Percentiles rank a stretch among this genome's conserved stretches.
Evolutionary conservation across 345 rosid genomes (phyloP).

Genomic region (Pistacia atlantica): DNA sequence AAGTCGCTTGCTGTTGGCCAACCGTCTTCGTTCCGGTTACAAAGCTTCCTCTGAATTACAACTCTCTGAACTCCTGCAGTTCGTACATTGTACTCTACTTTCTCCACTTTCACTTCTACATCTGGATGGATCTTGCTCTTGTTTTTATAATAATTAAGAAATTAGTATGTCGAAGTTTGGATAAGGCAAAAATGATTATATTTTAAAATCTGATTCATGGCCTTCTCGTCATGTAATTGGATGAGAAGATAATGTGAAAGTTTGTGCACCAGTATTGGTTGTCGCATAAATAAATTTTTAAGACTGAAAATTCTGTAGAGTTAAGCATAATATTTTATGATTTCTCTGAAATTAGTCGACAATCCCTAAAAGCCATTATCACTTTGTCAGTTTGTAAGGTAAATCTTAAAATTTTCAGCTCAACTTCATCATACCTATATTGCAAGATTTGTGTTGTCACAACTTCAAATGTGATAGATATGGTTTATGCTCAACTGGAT

Average conservation of each 20-base stretch:
- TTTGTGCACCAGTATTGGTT: neutral
- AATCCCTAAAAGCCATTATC: too few relatives aligned
- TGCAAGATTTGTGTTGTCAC: neutral
- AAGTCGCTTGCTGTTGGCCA: constrained; percentile 65
- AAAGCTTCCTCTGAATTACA: constrained; percentile 59
- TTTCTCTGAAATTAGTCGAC: too few relatives aligned
- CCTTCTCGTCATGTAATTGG: neutral
- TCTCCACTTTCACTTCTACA: neutral
- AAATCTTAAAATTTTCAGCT: neutral
- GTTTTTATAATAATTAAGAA: neutral
- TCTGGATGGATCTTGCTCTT: neutral
- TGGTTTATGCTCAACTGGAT: neutral
- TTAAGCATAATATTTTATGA: too few relatives aligned
- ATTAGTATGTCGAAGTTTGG: neutral
- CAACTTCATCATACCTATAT: neutral
- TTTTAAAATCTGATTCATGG: too few relatives aligned
- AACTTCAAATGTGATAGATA: neutral
- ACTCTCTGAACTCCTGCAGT: constrained; percentile 65
- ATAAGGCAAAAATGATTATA: neutral
- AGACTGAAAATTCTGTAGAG: neutral
- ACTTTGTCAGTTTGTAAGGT: too few relatives aligned
- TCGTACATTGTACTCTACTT: constrained; percentile 44
- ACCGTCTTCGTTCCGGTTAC: constrained; percentile 74
- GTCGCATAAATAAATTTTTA: neutral
- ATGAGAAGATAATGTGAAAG: neutral